phyloP scores from a whole-genome alignment of 345 rosid genomes.

The Streptanthus diversifolius region DNA sequence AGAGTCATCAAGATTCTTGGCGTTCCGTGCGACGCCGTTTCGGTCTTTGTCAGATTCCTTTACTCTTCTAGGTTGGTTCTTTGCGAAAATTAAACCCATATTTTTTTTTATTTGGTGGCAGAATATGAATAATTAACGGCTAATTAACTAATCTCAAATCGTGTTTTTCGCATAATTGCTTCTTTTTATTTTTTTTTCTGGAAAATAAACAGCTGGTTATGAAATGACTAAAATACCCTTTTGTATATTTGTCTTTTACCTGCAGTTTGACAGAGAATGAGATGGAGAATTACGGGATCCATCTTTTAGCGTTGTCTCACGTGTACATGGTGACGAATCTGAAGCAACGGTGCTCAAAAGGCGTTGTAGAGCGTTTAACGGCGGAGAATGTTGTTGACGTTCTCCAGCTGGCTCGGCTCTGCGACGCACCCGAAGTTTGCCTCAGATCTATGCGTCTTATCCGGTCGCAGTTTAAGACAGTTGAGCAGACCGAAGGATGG shows the following conservation, averaged over 20 bases:
- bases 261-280: slow-evolving; percentile 58
- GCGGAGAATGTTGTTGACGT: slow-evolving; percentile 69
- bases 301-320: slow-evolving; percentile 70
- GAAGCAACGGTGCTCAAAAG: slow-evolving; percentile 59
- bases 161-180: background rate
- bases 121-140: slow-evolving; percentile 2
- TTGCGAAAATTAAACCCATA: background rate
- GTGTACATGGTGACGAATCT: slow-evolving; percentile 64
- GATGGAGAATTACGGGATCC: slow-evolving; percentile 67
- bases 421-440: slow-evolving; percentile 70
- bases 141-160: background rate
- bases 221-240: slow-evolving; percentile 4
- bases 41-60: slow-evolving; percentile 54
- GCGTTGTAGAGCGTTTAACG: slow-evolving; percentile 46
- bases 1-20: slow-evolving; percentile 65
- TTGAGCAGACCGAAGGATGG: slow-evolving; percentile 76
- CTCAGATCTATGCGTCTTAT: slow-evolving; percentile 59
- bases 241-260: background rate
- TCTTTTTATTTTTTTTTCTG: background rate
- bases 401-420: slow-evolving; percentile 73
- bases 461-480: slow-evolving; percentile 45
- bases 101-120: background rate
- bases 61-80: slow-evolving; percentile 63
- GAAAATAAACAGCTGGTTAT: background rate
- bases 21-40: slow-evolving; percentile 80